phyloP scores from a whole-genome alignment of 202 grass and related monocot species.

The Brachypodium distachyon region DNA sequence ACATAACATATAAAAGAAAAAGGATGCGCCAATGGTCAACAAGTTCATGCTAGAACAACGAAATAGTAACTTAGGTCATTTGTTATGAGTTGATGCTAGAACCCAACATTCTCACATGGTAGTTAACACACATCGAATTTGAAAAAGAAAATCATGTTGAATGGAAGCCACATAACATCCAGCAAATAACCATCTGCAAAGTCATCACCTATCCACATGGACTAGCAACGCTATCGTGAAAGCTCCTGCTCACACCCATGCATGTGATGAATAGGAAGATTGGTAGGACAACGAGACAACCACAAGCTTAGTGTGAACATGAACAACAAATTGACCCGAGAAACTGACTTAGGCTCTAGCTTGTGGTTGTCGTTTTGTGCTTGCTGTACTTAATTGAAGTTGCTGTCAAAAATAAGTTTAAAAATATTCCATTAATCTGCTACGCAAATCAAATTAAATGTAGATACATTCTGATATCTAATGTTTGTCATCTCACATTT shows the following conservation, averaged over 20 bases:
- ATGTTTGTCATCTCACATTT: background rate
- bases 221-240: background rate
- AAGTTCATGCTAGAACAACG: background rate
- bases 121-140: background rate
- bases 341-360: background rate
- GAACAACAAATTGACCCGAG: background rate
- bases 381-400: background rate
- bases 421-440: background rate
- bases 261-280: background rate
- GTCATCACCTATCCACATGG: background rate
- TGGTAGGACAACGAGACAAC: background rate
- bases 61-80: background rate
- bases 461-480: no score
- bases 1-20: background rate
- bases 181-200: background rate
- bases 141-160: background rate
- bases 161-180: background rate
- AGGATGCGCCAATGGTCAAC: background rate
- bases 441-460: background rate
- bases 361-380: background rate
- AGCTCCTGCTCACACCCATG: background rate
- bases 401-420: background rate
- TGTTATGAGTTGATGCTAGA: background rate
- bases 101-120: background rate
- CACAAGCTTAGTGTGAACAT: no score